These are phyloP conservation scores for Aspergillus luchuensis DNA, from an alignment of 2,329 filamentous ascomycete genomes.

Conservation along the genomic window DNA sequence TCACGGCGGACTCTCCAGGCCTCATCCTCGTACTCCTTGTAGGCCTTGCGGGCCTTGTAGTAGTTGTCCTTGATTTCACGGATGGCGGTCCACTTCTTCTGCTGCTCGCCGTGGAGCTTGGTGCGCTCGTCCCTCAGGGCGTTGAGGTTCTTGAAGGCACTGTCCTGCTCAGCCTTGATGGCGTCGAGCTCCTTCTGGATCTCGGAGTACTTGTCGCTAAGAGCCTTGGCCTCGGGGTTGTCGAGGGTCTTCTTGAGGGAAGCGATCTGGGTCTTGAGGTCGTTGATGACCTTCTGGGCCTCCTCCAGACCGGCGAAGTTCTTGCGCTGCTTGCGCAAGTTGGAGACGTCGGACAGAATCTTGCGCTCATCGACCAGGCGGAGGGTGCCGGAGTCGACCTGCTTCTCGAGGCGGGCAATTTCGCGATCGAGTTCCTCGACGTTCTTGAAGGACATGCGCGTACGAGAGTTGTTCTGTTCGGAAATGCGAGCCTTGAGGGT, in stretches of 20 bases:
- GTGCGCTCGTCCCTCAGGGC: conserved; percentile 80
- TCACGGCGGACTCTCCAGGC: conserved; percentile 74
- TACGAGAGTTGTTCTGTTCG: conserved; percentile 83
- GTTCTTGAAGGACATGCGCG: conserved; percentile 81
- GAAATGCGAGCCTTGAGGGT: conserved; percentile 80
- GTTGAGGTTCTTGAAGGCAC: conserved; percentile 85
- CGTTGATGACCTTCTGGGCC: conserved; percentile 84
- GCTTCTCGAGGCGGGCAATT: conserved; percentile 76
- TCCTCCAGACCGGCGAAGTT: conserved; percentile 83
- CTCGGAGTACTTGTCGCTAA: conserved; percentile 81
- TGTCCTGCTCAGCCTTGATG: conserved; percentile 91
- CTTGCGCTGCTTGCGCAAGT: conserved; percentile 85
- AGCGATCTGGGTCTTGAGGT: conserved; percentile 82
- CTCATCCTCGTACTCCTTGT: conserved; percentile 79
- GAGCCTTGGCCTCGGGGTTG: conserved; percentile 84
- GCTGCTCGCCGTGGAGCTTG: conserved; percentile 80
- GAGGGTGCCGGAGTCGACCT: conserved; percentile 87
- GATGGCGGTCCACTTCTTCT: conserved; percentile 79
- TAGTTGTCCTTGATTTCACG: conserved; percentile 89
- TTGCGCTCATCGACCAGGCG: conserved; percentile 98
- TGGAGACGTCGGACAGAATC: conserved; percentile 78
- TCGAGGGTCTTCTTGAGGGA: conserved; percentile 86
- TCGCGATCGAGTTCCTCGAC: conserved; percentile 83
- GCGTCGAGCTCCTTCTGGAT: conserved; percentile 85
- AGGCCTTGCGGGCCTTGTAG: conserved; percentile 80